A percentile compares a stretch with the other conserved stretches of the same genome.
These are phyloP conservation scores for Rhododendron ferrugineum DNA, from an alignment of 148 eudicot species.

Conservation along the genomic window DNA sequence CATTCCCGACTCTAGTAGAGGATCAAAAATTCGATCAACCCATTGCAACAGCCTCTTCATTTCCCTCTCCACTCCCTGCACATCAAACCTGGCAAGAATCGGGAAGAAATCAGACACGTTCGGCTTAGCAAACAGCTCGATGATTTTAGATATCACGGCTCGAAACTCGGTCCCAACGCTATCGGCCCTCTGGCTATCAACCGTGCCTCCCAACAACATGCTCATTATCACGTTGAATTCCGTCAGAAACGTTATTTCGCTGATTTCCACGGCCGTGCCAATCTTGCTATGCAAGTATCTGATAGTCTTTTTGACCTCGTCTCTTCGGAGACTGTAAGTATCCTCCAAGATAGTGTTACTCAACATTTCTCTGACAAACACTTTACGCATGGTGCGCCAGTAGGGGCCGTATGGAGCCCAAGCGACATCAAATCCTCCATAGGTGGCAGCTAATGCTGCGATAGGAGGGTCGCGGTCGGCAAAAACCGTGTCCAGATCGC, in stretches of 20 bases:
- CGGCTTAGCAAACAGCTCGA: slow-evolving; percentile 20
- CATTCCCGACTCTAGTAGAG: slow-evolving; percentile 3
- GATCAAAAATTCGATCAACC: slow-evolving; percentile 23
- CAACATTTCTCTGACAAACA: slow-evolving; percentile 36
- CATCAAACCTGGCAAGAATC: slow-evolving; percentile 27
- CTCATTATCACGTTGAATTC: slow-evolving; percentile 21
- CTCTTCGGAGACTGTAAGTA: slow-evolving; percentile 26
- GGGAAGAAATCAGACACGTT: slow-evolving; percentile 50
- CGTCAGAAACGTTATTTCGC: slow-evolving; percentile 18
- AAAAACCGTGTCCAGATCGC: slow-evolving; percentile 32
- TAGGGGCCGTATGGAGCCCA: slow-evolving; percentile 23
- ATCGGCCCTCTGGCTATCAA: slow-evolving; percentile 6
- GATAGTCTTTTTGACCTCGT: slow-evolving; percentile 19
- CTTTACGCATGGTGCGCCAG: slow-evolving; percentile 37
- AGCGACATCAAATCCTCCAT: slow-evolving; percentile 23
- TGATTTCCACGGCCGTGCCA: slow-evolving; percentile 15
- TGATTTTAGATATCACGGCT: neutral
- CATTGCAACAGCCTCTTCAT: slow-evolving; percentile 10
- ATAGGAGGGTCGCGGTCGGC: slow-evolving; percentile 31
- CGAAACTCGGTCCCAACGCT: slow-evolving; percentile 22
- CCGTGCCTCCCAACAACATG: slow-evolving; percentile 44
- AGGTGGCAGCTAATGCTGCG: slow-evolving; percentile 14
- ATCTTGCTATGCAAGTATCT: slow-evolving; percentile 3
- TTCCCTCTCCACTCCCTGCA: slow-evolving; percentile 31
- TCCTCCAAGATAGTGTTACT: slow-evolving; percentile 31